Conservation (phyloP, 352 stramenopile species). For the Thraustochytrium striatum region DNA sequence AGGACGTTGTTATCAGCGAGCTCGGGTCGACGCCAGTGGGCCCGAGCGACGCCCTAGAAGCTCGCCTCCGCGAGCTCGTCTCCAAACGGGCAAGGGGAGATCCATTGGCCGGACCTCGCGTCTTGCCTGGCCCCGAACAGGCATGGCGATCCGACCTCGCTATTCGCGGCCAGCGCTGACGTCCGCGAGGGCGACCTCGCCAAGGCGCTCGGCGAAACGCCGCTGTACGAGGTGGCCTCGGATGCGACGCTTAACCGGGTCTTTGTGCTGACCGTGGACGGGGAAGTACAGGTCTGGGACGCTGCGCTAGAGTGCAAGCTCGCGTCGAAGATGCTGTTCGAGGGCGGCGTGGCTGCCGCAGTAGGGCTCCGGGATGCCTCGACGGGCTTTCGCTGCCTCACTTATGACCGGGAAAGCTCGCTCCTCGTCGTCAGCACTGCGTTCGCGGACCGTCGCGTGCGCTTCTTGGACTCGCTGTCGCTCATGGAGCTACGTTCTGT, state of each 20-base stretch:
- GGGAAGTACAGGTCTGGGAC: neutral
- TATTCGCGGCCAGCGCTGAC: too few relatives aligned
- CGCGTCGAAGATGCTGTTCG: neutral
- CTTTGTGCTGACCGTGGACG: neutral
- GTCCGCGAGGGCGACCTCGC: too few relatives aligned
- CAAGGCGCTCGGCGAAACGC: too few relatives aligned
- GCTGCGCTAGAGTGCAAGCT: neutral
- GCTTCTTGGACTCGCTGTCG: neutral
- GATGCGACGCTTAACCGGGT: constrained; percentile 6
- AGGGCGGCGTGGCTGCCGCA: neutral
- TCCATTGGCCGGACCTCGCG: too few relatives aligned
- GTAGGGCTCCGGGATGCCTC: neutral
- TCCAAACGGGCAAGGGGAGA: too few relatives aligned
- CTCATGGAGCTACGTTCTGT: neutral
- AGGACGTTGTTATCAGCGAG: too few relatives aligned
- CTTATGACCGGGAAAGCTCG: neutral
- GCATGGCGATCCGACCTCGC: too few relatives aligned
- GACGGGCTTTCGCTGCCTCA: neutral
- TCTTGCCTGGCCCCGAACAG: too few relatives aligned
- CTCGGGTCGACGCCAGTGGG: too few relatives aligned
- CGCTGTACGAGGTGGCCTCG: constrained; percentile 9
- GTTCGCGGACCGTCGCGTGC: neutral
- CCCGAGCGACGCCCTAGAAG: too few relatives aligned
- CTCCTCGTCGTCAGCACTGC: constrained; percentile 6
- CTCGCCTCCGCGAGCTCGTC: too few relatives aligned